Percentiles rank a stretch among this genome's conserved stretches.
Conservation (phyloP, 768 basidiomycete species). For the Russula virescens region DNA sequence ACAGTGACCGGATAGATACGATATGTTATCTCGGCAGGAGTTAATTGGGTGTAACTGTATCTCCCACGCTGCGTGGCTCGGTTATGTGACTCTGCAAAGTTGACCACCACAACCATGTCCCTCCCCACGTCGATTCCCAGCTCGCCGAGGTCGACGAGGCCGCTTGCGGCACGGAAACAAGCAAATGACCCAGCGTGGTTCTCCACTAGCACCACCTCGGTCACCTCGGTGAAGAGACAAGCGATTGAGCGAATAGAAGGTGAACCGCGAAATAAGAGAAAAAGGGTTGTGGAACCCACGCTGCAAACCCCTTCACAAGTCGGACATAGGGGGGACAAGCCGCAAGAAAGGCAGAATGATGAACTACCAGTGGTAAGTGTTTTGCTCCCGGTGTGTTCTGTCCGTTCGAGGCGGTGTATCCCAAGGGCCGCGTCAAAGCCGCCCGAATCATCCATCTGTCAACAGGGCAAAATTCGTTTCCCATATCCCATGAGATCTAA, state of each 20-base stretch:
- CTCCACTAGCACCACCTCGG: constrained; percentile 29
- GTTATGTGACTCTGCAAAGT: background rate
- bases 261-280: constrained; percentile 71
- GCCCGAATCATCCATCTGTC: constrained; percentile 13
- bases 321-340: constrained; percentile 15
- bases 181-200: constrained; percentile 54
- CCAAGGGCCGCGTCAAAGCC: background rate
- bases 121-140: constrained; percentile 11
- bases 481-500: constrained; percentile 11
- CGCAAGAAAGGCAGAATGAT: constrained; percentile 24
- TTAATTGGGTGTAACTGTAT: background rate
- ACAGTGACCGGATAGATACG: background rate
- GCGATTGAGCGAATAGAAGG: constrained; percentile 64
- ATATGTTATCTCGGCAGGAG: background rate
- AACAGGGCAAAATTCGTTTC: background rate
- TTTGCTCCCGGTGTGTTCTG: background rate
- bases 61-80: constrained; percentile 15
- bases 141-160: constrained; percentile 15
- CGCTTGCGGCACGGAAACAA: constrained; percentile 30
- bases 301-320: constrained; percentile 21
- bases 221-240: constrained; percentile 44
- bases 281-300: constrained; percentile 54
- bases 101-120: constrained; percentile 10
- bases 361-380: constrained; percentile 19
- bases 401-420: background rate